These are phyloP conservation scores for Nicotiana otophora DNA, from an alignment of 257 asterid species.

Conservation along the genomic window DNA sequence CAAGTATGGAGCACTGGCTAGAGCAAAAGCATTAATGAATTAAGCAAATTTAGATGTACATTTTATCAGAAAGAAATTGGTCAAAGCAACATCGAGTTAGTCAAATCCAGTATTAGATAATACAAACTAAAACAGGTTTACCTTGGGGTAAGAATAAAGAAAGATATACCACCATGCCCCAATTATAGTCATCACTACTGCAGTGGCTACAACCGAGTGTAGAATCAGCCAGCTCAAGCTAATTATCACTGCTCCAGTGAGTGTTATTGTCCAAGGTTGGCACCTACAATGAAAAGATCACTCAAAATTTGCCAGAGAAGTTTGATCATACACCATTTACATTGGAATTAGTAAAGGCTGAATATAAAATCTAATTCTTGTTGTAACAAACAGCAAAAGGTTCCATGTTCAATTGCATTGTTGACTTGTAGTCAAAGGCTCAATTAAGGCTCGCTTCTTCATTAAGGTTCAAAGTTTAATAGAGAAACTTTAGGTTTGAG, in stretches of 20 bases:
- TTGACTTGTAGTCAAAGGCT: neutral
- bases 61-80: no score
- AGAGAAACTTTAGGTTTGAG: neutral
- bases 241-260: conserved; percentile 56
- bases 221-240: conserved; percentile 62
- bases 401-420: conserved; percentile 3
- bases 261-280: conserved; percentile 89
- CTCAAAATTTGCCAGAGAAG: neutral
- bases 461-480: neutral
- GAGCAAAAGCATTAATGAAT: neutral
- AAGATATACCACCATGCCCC: conserved; percentile 87
- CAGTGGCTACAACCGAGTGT: conserved; percentile 47
- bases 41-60: neutral
- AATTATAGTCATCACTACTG: conserved; percentile 37
- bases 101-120: neutral
- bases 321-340: neutral
- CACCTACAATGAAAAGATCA: conserved; percentile 43
- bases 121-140: conserved; percentile 13
- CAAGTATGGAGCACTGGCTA: neutral
- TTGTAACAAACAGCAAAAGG: neutral
- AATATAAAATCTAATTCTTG: neutral
- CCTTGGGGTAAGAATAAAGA: conserved; percentile 90
- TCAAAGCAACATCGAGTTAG: neutral
- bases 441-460: neutral
- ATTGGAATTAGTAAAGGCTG: neutral